Percentiles rank a stretch among this genome's conserved stretches.
These are phyloP conservation scores for Colletotrichum eremochloae DNA, from an alignment of 2,329 filamentous ascomycete species.

Conservation along the genomic window DNA sequence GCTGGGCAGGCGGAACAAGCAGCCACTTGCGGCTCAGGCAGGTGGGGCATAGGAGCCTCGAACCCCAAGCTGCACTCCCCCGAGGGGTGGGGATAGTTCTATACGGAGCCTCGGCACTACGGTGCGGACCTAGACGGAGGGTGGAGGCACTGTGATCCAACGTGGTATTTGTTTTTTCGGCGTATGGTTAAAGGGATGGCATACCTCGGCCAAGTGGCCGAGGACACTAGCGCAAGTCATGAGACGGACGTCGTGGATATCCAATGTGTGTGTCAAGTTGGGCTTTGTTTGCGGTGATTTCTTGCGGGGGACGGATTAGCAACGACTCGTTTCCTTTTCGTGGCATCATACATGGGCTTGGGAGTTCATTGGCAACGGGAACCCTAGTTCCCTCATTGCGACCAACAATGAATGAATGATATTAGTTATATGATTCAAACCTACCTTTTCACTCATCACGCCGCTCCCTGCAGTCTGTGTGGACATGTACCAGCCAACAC, in stretches of 20 bases:
- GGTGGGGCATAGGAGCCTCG: conserved; percentile 45
- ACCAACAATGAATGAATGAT: conserved; percentile 31
- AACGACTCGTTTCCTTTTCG: conserved; percentile 32
- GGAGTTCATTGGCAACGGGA: conserved; percentile 39
- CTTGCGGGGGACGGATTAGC: conserved; percentile 24
- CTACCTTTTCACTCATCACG: neutral
- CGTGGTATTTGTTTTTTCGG: conserved; percentile 11
- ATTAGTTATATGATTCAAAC: neutral
- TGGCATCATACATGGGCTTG: conserved; percentile 38
- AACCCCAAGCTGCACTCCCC: conserved; percentile 25
- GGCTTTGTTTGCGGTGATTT: conserved; percentile 31
- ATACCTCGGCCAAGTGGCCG: conserved; percentile 37
- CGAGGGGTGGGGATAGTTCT: neutral
- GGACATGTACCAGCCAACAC: neutral
- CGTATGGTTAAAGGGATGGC: conserved; percentile 36
- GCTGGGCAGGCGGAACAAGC: conserved; percentile 77
- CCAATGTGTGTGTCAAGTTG: conserved; percentile 29
- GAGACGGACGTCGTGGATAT: conserved; percentile 39
- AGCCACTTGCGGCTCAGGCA: conserved; percentile 61
- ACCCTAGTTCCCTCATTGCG: conserved; percentile 20
- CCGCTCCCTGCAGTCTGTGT: neutral
- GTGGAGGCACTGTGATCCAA: conserved; percentile 25
- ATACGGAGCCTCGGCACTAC: neutral
- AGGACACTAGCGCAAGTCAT: conserved; percentile 39
- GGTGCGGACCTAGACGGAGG: conserved; percentile 19